A percentile compares a stretch with the other conserved stretches of the same genome.
Evolutionary conservation across 164 flowering plant species (phyloP).

Genomic region (Echeveria elegans): DNA sequence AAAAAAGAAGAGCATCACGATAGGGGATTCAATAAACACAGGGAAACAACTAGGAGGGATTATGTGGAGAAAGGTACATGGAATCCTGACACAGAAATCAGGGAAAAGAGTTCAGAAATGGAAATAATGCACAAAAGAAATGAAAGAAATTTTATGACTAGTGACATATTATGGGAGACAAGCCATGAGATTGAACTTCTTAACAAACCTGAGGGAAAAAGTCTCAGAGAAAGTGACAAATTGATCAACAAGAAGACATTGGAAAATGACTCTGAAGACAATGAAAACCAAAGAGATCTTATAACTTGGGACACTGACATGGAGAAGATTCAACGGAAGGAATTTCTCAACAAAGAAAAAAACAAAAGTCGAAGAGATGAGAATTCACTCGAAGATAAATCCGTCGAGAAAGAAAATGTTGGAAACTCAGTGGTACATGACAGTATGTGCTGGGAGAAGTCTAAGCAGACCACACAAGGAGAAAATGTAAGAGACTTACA

Average conservation of each 20-base stretch:
- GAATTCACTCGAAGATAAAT: background rate
- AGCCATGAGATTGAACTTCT: background rate
- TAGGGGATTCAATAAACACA: background rate
- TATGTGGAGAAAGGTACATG: background rate
- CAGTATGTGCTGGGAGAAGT: background rate
- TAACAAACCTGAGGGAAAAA: background rate
- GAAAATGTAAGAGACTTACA: background rate
- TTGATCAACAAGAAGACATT: background rate
- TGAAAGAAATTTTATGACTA: background rate
- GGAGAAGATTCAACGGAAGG: slow-evolving; percentile 1
- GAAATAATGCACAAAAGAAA: background rate
- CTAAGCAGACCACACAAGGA: background rate
- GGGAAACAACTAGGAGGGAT: background rate
- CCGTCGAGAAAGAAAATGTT: background rate
- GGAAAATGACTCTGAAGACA: background rate
- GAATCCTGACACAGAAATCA: background rate
- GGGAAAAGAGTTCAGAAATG: background rate
- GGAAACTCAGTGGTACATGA: background rate
- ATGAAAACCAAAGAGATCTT: background rate
- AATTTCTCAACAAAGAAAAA: background rate
- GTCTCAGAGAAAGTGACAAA: background rate
- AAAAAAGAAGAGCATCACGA: background rate
- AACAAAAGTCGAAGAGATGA: background rate
- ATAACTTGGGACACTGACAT: background rate
- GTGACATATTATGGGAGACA: background rate